A percentile compares a stretch with the other conserved stretches of the same genome.
Evolutionary conservation across 768 basidiomycete species (phyloP).

Genomic region (Rhizopogon rudus): DNA sequence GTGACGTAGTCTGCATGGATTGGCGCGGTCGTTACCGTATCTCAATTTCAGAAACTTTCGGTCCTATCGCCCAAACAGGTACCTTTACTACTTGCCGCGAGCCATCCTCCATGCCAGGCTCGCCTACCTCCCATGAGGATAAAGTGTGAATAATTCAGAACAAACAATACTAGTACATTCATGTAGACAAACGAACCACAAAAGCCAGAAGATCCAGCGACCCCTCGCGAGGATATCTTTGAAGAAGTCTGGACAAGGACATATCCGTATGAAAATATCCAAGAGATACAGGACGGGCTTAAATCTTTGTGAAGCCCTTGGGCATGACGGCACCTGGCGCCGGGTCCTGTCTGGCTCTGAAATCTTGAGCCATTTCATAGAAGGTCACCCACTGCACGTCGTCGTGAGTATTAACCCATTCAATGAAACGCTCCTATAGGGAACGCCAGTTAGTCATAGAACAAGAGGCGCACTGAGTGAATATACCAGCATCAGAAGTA

Average conservation of each 20-base stretch:
- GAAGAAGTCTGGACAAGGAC: no score
- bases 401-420: constrained; percentile 68
- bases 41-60: no score
- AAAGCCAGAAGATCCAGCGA: no score
- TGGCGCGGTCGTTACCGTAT: no score
- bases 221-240: no score
- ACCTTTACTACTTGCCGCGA: no score
- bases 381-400: constrained; percentile 69
- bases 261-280: not conserved
- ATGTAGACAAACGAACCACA: no score
- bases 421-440: constrained; percentile 61
- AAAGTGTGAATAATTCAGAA: no score
- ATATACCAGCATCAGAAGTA: constrained; percentile 65
- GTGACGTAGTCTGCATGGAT: not conserved
- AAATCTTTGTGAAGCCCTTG: constrained; percentile 25
- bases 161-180: no score
- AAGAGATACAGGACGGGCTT: not conserved
- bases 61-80: no score
- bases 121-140: no score
- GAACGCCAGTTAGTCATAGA: not conserved
- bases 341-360: constrained; percentile 47
- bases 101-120: no score
- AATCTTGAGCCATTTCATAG: constrained; percentile 62
- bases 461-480: not conserved
- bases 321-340: constrained; percentile 53